Evolutionary conservation across 441 rosid genomes (phyloP).

Genomic region (Pelargonium fulgidum): DNA sequence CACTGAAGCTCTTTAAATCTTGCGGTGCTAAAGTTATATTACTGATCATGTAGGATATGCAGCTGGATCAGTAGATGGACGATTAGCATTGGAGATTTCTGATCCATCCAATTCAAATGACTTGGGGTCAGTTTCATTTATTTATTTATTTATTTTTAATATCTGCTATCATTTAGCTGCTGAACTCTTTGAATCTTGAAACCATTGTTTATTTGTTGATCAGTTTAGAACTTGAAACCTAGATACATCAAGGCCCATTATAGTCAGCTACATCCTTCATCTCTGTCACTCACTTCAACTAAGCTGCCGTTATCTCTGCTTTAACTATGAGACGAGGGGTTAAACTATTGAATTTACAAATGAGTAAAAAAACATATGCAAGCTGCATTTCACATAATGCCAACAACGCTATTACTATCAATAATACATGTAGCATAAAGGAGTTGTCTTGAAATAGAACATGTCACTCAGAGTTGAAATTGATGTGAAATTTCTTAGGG

Average conservation of each 20-base stretch:
- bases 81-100: constrained; percentile 55
- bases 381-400: neutral
- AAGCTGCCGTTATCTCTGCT: neutral
- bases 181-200: constrained; percentile 6
- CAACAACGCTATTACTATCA: neutral
- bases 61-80: constrained; percentile 81
- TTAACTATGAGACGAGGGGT: neutral
- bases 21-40: constrained; percentile 11
- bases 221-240: neutral
- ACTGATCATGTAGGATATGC: constrained; percentile 58
- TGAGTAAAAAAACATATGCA: neutral
- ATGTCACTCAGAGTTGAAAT: neutral
- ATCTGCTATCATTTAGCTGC: constrained; percentile 6
- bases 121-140: constrained; percentile 33
- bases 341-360: neutral
- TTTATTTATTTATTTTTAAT: too few species aligned
- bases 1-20: neutral
- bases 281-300: neutral
- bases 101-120: constrained; percentile 36
- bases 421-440: neutral
- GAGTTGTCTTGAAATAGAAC: neutral
- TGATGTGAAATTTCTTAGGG: neutral
- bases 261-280: neutral
- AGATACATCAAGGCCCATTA: neutral
- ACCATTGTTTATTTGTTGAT: neutral